Percentiles rank a stretch among this genome's conserved stretches.
Evolutionary conservation across 352 stramenopile species (phyloP).

Genomic region (Phytopythium boreale): DNA sequence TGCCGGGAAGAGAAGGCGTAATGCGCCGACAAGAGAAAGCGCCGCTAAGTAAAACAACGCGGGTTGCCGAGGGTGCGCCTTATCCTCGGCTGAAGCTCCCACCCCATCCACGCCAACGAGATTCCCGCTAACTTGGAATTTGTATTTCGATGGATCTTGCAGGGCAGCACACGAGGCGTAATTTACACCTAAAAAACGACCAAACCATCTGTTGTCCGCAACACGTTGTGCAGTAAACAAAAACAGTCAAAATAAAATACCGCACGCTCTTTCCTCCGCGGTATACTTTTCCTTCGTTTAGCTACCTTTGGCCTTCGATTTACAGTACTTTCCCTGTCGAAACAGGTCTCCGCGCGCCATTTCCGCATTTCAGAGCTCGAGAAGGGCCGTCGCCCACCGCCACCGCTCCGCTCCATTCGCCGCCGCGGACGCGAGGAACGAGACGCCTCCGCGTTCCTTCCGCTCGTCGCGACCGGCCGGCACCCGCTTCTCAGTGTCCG

Average conservation of each 20-base stretch:
- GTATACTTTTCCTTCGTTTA: neutral
- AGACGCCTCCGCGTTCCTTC: neutral
- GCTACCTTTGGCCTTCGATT: neutral
- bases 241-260: neutral
- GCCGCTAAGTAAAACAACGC: neutral
- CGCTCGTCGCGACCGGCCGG: neutral
- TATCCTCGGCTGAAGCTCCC: neutral
- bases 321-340: neutral
- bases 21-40: conserved; percentile 1
- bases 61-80: neutral
- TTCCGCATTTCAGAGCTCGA: conserved; percentile 6
- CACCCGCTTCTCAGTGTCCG: no score
- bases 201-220: no score
- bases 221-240: no score
- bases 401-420: neutral
- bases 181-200: neutral
- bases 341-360: neutral
- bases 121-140: neutral
- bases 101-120: neutral
- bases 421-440: neutral
- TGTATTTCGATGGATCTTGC: conserved; percentile 9
- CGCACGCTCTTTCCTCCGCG: neutral
- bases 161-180: conserved; percentile 4
- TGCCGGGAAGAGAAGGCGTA: conserved; percentile 1
- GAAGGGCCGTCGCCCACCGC: neutral